Percentiles rank a stretch among this genome's conserved stretches.
phyloP scores from a whole-genome alignment of 208 protist genomes.

The Leishmania martiniquensis region DNA sequence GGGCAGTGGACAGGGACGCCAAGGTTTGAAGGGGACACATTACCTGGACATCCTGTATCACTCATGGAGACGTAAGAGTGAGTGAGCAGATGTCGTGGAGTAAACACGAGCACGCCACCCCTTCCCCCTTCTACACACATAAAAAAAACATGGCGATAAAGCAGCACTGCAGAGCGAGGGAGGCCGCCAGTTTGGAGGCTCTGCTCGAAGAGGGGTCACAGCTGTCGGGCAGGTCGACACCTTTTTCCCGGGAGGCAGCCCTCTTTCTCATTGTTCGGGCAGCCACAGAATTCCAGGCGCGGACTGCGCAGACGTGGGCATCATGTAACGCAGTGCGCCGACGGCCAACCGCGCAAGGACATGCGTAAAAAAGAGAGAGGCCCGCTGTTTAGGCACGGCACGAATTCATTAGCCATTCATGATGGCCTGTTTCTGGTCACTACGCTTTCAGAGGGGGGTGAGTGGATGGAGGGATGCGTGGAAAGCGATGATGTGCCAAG shows the following conservation, averaged over 20 bases:
- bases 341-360: slow-evolving; percentile 28
- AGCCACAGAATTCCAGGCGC: background rate
- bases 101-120: background rate
- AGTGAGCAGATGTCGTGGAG: background rate
- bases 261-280: background rate
- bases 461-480: background rate
- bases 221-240: background rate
- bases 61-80: background rate
- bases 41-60: too few species aligned
- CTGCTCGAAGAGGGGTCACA: too few species aligned
- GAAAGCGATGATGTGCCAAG: background rate
- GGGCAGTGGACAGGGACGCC: too few species aligned
- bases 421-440: background rate
- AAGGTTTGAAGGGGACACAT: too few species aligned
- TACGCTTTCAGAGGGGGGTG: background rate
- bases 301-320: slow-evolving; percentile 24
- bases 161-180: too few species aligned
- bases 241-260: background rate
- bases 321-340: slow-evolving; percentile 22
- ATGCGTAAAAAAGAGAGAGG: slow-evolving; percentile 40
- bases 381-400: slow-evolving; percentile 59
- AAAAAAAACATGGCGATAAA: too few species aligned
- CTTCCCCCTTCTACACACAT: too few species aligned
- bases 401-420: slow-evolving; percentile 47
- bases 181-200: too few species aligned